These are phyloP conservation scores for Globisporangium barbulae DNA, from an alignment of 352 stramenopile species.

Conservation along the genomic window DNA sequence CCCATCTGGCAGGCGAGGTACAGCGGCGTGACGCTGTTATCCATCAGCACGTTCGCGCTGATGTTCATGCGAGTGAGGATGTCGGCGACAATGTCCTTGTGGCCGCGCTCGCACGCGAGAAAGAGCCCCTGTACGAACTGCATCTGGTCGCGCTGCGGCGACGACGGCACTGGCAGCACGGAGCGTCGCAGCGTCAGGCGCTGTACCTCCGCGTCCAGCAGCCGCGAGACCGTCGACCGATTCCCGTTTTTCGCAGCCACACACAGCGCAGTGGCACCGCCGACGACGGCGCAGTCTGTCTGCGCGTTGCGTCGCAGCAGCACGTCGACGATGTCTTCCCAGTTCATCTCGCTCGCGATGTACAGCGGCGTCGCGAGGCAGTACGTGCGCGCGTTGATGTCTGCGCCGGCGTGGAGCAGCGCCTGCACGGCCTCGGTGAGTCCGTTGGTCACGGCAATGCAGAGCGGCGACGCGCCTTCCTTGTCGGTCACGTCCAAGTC, in stretches of 20 bases:
- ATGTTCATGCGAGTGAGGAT: constrained; percentile 51
- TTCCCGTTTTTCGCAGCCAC: constrained; percentile 80
- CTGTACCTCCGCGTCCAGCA: constrained; percentile 40
- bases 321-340: constrained; percentile 61
- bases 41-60: constrained; percentile 71
- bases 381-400: constrained; percentile 61
- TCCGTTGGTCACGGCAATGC: constrained; percentile 55
- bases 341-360: constrained; percentile 72
- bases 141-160: constrained; percentile 16
- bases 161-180: constrained; percentile 6
- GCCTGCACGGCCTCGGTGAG: constrained; percentile 37
- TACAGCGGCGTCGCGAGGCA: constrained; percentile 74
- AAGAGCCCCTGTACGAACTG: constrained; percentile 71
- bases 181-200: constrained; percentile 11
- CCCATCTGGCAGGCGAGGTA: constrained; percentile 87
- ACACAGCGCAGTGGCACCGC: constrained; percentile 66
- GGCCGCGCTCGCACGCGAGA: constrained; percentile 71
- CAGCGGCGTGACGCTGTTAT: constrained; percentile 73
- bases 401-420: constrained; percentile 42
- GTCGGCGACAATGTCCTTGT: constrained; percentile 61
- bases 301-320: constrained; percentile 45
- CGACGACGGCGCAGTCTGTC: constrained; percentile 36
- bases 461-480: constrained; percentile 55
- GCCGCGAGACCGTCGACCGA: constrained; percentile 40
- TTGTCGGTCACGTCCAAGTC: constrained; percentile 68